Base-by-base conservation (phyloP, 208 protist genomes). In the Trypanosoma congolense region DNA sequence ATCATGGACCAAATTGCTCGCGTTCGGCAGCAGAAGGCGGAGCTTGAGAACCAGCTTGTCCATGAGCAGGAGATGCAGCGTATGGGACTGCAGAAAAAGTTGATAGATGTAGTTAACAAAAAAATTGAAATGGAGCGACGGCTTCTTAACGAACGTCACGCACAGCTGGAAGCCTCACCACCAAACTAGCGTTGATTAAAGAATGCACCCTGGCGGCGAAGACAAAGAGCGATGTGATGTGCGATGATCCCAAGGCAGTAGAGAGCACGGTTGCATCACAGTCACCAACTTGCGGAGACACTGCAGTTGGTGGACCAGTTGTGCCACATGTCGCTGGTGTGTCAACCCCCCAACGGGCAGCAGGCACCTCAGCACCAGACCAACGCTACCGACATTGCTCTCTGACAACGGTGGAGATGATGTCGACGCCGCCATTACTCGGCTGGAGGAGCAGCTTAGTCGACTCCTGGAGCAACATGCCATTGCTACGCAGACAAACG, bases 61-160 rank as follows among this genome's bases (percentile, higher is more conserved):
- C 56, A 87, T 61, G 66, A 82, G 18, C 75, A 93, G 56, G 77
- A 90, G 56, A 79, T 77, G 25, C 58, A 84, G 28, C 61, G 88
- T 29, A 63, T 76, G 35, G 53, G 83, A 25, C 66, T 90, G 43
- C 82, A 93, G 50, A 66, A 69, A 29, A 84, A 90, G 57, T 61
- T 93, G 24, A 36, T 90, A 18, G 70, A 85, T 18, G 76, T 80
- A 26, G 68, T 72, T 12, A 56, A 66, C 0, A 72, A 78, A 41
- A 90, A 89, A 67, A 67, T 49, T 25, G 64, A 71, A 16, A 58
- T 89, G 47, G 83, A 90, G 70, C 74, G 66, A 62, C 66, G 85
- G 41, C 56, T 93, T n/a, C 67, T 81, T 49, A 38, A 70, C 44
- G 83, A 93, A 54, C 75, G 80, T 56, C 76, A 83, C 38, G 67